Base-by-base conservation (phyloP, 2,329 filamentous ascomycete species). In the Penicillium aurantiogriseum region DNA sequence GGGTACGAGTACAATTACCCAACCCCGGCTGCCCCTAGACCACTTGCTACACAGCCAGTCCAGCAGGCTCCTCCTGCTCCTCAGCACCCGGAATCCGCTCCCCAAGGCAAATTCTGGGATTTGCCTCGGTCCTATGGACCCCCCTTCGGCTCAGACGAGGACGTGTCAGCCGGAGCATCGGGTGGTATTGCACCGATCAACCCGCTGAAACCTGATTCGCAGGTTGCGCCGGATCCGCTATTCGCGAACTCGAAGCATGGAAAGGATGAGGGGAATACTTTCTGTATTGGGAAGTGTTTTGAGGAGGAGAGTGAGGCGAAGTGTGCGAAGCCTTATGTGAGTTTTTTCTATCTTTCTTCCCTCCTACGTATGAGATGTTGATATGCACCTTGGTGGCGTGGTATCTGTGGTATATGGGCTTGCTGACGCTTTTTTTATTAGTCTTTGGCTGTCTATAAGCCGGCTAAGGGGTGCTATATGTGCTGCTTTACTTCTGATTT, bases 211-310 rank as follows among this genome's bases (percentile, higher is more conserved):
- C 61, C 61, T 3, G 61, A 49, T 15, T 39, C 44, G 2, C 29
- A 60, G 35, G 43, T 63, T n/a, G 61, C 63, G 8, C 63, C 61
- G 29, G 40, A 49, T 25, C 11, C 40, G 15, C 35, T 56, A 17
- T 44, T 44, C 42, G 5, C 17, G 1, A 11, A 6, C 9, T 5
- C 17, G 4, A 27, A 29, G 5, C 3, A 19, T 4, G 42, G 42
- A 0, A 19, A 44, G 19, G 63, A 65, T 52, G 48, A 59, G 46
- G 63, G 63, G 4, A 64, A 64, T 49, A 40, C 52, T 11, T 65
- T 65, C 54, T 65, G 63, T 43, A 9, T 56, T 5, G 63, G 63
- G 4, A 23, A 40, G 13, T 65, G 63, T 19, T 63, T 56, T 45
- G 8, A 38, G 10, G 49, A 44, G 40, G 15, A 58, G 36, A 45